Base-by-base conservation (phyloP, 2,329 filamentous ascomycete species). In the Fusarium verticillioides region DNA sequence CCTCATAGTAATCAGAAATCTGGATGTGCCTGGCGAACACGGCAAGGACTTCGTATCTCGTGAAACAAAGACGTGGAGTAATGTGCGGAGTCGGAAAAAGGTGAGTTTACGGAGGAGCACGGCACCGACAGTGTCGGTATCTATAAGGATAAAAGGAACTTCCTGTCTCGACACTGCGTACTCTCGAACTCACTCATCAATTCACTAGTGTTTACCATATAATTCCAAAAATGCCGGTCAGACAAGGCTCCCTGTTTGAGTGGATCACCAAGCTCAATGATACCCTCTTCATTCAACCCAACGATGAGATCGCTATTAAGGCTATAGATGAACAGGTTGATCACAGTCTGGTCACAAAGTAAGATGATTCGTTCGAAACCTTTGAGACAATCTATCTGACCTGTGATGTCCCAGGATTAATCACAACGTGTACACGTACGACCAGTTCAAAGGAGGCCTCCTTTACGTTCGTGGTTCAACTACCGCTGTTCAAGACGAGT, bases 371-470 rank as follows among this genome's bases (percentile, higher is more conserved):
- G 13, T 30, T 11, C 12, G 11, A 8, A 5, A 30, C 3, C 4
- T 0, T 30, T 8, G 19, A 11, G 3, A 0, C 13, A n/a, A 3
- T 8, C 7, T 0, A 49, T 4, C 30, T 52, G 3, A 36, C 30
- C 9, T 0, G 1, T 2, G 11, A 0, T 9, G 6, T 8, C 2
- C 0, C 3, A 52, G 47, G 6, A 52, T 52, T 1, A 36, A 52
- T 6, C n/a, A 36, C 16, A 52, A 36, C 16, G 9, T 52, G 2
- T 52, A 36, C 8, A 52, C 30, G 1, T 36, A 26, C 9, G 30
- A 52, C 3, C 30, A 36, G 16, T 52, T 52, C 16, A 52, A 36
- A 26, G 16, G 30, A 10, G 47, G n/a, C 1, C 47, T 52, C 1
- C 47, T 36, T 6, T 26, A 52, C 9, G n/a, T 52, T 2, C 47